Conservation (phyloP, 2,329 filamentous ascomycete species). For the Botrytis fabae region DNA sequence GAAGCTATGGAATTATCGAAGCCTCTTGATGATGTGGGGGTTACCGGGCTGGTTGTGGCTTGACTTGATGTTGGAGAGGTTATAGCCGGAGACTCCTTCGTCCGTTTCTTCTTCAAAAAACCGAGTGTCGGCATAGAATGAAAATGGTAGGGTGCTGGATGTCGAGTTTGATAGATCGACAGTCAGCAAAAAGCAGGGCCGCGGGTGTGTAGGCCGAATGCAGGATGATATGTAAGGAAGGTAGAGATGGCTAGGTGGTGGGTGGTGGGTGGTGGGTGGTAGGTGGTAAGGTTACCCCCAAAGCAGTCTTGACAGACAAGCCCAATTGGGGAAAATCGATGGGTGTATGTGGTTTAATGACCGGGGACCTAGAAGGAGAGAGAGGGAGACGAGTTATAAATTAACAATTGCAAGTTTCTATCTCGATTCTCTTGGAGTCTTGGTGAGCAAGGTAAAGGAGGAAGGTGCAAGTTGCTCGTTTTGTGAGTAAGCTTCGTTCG, state of each 20-base stretch:
- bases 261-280: neutral
- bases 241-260: slow-evolving; percentile 13
- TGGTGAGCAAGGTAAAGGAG: neutral
- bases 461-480: neutral
- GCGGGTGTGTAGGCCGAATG: slow-evolving; percentile 33
- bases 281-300: slow-evolving; percentile 5
- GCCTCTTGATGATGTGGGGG: slow-evolving; percentile 55
- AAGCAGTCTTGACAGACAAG: neutral
- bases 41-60: slow-evolving; percentile 59
- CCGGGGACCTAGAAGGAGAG: neutral
- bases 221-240: slow-evolving; percentile 28
- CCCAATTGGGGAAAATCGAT: neutral
- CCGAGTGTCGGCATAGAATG: slow-evolving; percentile 84
- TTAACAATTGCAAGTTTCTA: neutral
- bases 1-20: slow-evolving; percentile 47
- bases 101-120: slow-evolving; percentile 98
- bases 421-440: neutral
- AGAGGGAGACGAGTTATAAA: neutral
- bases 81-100: slow-evolving; percentile 76
- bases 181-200: slow-evolving; percentile 29
- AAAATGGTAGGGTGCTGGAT: slow-evolving; percentile 32
- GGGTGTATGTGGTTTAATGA: neutral
- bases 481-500: neutral
- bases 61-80: slow-evolving; percentile 68
- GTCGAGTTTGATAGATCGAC: slow-evolving; percentile 35